A percentile compares a stretch with the other conserved stretches of the same genome.
These are phyloP conservation scores for Avena insularis DNA, from an alignment of 176 grass and related monocot species.

Conservation along the genomic window DNA sequence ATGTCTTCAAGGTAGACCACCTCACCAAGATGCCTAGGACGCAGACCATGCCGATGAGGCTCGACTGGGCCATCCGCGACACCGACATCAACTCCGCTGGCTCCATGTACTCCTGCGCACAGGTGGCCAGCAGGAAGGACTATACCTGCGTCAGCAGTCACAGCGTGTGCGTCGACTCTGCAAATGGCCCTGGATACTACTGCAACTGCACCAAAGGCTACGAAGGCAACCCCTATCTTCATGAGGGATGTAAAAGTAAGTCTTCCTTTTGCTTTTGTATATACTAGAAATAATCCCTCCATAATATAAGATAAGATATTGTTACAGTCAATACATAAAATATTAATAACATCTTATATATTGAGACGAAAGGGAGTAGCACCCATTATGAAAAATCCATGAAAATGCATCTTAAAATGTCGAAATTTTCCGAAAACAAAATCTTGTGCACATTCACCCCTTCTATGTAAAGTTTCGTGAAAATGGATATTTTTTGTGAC, in stretches of 20 bases:
- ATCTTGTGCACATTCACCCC: no score
- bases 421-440: no score
- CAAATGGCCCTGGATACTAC: not conserved
- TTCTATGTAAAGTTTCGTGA: no score
- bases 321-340: no score
- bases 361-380: no score
- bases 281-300: no score
- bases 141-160: constrained; percentile 48
- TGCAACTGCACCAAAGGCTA: not conserved
- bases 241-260: not conserved
- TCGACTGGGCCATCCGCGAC: constrained; percentile 52
- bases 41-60: constrained; percentile 11
- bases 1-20: not conserved
- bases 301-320: no score
- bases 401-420: no score
- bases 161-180: not conserved
- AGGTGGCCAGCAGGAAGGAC: not conserved
- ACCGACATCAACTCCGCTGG: not conserved
- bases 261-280: no score
- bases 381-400: no score
- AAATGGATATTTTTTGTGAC: no score
- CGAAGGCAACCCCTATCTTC: not conserved
- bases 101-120: not conserved
- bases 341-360: no score
- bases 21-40: not conserved